Conservation (phyloP, 257 asterid genomes). For the Gardenia jasminoides region DNA sequence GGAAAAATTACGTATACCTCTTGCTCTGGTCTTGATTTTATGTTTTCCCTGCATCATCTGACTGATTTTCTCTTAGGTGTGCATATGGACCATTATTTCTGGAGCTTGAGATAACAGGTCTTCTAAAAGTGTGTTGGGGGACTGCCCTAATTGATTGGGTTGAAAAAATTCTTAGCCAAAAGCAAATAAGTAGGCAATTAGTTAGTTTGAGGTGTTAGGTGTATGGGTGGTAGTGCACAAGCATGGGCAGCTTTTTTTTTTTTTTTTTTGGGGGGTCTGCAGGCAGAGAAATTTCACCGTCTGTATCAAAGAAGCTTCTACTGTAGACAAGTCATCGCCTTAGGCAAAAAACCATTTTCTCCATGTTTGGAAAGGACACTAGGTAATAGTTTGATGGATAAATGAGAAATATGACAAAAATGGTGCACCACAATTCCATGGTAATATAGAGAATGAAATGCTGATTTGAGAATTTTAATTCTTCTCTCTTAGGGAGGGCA, state of each 20-base stretch:
- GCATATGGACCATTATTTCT: neutral
- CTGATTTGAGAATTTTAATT: no score
- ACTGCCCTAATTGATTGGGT: neutral
- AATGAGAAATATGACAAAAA: neutral
- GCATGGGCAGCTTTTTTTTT: no score
- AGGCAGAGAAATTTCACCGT: neutral
- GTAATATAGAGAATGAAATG: neutral
- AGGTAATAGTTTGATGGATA: neutral
- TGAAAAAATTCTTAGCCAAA: no score
- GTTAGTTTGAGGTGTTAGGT: neutral
- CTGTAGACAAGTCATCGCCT: neutral
- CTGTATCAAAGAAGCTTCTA: neutral
- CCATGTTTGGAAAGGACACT: neutral
- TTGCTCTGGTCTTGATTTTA: no score
- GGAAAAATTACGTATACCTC: neutral
- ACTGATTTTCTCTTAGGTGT: neutral
- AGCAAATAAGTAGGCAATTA: neutral
- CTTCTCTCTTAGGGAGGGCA: neutral
- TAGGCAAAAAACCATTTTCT: no score
- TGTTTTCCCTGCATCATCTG: neutral
- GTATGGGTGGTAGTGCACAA: neutral
- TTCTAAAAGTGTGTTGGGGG: no score
- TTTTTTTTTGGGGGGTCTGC: neutral
- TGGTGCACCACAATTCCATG: neutral
- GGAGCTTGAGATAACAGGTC: neutral